Evolutionary conservation across 2,329 filamentous ascomycete genomes (phyloP).

Genomic region (Cercospora sojina): DNA sequence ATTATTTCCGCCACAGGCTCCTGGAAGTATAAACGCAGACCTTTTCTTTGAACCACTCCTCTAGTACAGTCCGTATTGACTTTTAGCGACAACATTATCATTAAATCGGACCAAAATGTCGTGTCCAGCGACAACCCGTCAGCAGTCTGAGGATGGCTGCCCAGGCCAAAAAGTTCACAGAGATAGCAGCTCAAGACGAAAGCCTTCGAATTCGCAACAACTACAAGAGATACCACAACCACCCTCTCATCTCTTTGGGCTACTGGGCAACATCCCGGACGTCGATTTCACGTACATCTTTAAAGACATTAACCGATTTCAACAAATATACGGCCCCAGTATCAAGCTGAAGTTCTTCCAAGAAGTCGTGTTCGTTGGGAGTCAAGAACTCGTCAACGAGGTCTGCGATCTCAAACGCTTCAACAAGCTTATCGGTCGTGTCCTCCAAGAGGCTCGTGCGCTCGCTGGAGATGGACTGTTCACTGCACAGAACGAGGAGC

Average conservation of each 20-base stretch:
- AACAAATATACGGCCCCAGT: slow-evolving; percentile 28
- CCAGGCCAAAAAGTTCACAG: background rate
- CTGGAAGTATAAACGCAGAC: no score
- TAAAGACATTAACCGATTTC: slow-evolving; percentile 18
- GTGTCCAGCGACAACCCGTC: background rate
- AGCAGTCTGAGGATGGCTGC: background rate
- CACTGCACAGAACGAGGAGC: slow-evolving; percentile 42
- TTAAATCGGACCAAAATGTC: background rate
- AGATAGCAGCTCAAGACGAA: background rate
- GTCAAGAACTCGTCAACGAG: slow-evolving; percentile 44
- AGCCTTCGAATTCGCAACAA: background rate
- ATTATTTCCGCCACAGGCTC: no score
- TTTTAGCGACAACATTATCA: background rate
- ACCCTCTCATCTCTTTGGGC: slow-evolving; percentile 14
- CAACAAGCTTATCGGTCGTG: slow-evolving; percentile 55
- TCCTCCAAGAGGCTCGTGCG: slow-evolving; percentile 58
- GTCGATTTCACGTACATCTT: slow-evolving; percentile 20
- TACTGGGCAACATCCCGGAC: slow-evolving; percentile 24
- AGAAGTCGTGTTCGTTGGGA: slow-evolving; percentile 22
- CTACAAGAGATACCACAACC: slow-evolving; percentile 27
- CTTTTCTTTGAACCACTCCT: no score
- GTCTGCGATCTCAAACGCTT: slow-evolving; percentile 49
- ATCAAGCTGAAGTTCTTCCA: slow-evolving; percentile 19
- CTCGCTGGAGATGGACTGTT: slow-evolving; percentile 49
- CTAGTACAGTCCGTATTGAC: no score